phyloP scores from a whole-genome alignment of 805 yeast genomes.

The Ogataea nitratoaversa region DNA sequence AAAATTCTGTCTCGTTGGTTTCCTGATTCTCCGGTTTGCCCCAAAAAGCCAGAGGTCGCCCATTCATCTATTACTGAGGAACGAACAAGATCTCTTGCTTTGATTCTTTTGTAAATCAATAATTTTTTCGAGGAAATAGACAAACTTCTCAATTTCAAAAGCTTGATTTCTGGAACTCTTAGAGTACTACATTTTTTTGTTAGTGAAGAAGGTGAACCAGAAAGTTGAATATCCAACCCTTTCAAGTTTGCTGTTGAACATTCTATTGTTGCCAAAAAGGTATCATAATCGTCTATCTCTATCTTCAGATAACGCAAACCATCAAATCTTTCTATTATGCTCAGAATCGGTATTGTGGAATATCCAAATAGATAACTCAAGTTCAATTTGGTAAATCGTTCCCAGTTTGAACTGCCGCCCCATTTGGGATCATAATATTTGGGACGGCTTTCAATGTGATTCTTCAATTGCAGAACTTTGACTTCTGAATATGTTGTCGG shows the following conservation, averaged over 20 bases:
- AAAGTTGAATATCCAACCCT: slow-evolving; percentile 8
- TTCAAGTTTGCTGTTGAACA: slow-evolving; percentile 14
- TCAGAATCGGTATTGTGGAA: neutral
- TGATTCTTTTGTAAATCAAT: too few relatives aligned
- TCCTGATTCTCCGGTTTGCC: slow-evolving; percentile 7
- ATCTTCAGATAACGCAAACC: slow-evolving; percentile 14
- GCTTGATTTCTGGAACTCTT: neutral
- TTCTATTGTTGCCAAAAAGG: slow-evolving; percentile 7
- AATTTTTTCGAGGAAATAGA: neutral
- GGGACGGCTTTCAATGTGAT: slow-evolving; percentile 1
- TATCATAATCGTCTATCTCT: slow-evolving; percentile 8
- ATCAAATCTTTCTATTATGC: neutral
- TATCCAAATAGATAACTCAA: neutral
- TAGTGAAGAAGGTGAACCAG: too few relatives aligned
- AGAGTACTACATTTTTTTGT: too few relatives aligned
- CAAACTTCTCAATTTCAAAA: neutral
- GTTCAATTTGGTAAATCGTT: too few relatives aligned
- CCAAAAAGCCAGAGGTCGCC: neutral
- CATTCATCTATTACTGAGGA: neutral
- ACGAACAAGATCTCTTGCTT: neutral
- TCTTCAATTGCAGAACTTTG: slow-evolving; percentile 13
- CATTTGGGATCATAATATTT: too few relatives aligned
- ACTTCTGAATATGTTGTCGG: slow-evolving; percentile 12
- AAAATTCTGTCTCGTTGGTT: neutral
- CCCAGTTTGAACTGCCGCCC: too few relatives aligned